Base-by-base conservation (phyloP, 768 basidiomycete genomes). In the Mycena albidolilacea region DNA sequence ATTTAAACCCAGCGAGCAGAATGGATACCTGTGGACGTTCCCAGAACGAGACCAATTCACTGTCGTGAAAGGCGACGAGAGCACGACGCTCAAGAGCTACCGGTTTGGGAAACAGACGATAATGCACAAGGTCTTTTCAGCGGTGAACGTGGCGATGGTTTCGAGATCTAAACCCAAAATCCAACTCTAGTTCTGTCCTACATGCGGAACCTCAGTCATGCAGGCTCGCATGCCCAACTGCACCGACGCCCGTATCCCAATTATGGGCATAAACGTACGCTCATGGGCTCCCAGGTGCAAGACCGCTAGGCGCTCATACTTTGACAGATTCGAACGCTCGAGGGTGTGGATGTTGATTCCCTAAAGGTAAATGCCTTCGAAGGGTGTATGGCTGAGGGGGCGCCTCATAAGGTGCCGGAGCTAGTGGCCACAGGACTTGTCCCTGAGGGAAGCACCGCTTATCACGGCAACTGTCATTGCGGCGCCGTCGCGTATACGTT, bases 401-500 rank as follows among this genome's bases (percentile, higher is more conserved):
- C 70, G 2, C 50, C 21, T 2, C 71, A 74, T 46, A 52, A 74
- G 48, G 15, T 30, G 1, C 69, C 73, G 8, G 44, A 61, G 54
- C 66, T 54, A 5, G 17, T 74, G 3, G 54, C 17, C 1, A 14
- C 41, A 12, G 64, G 57, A 7, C 37, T 30, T 55, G 62, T 67
- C 35, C 19, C 50, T 21, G 69, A 70, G 57, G 69, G 66, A 23
- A 43, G 30, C 21, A 63, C 23, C 0, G 35, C 17, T 1, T 74
- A 74, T 38, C 44, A 58, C 14, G 69, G 73, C 9, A 63, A 52
- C 30, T 74, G 73, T 17, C 73, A 74, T 12, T 74, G 73, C 61
- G 73, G 73, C 8, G 65, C 69, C 5, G 38, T 74, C 0, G 35
- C 19, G 2, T 74, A 67, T 41, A 46, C 55, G 0, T 14, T 74